Evolutionary conservation across 2,329 filamentous ascomycete species (phyloP).

Genomic region (Coniosporium tulheliwenetii): DNA sequence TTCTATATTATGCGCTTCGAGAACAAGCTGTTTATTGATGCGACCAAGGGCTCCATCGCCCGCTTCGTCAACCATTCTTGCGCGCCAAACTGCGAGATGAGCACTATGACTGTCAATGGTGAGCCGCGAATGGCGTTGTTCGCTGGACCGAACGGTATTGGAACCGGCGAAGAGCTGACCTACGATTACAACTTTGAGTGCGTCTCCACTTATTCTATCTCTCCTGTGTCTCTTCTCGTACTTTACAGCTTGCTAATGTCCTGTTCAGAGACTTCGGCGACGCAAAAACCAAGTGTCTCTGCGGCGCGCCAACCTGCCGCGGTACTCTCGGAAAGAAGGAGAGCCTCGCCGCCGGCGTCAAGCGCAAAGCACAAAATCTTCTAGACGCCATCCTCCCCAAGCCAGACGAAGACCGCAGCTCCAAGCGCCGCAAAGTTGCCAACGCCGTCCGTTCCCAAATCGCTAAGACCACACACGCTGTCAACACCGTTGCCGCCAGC

Average conservation of each 20-base stretch:
- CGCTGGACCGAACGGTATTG: constrained; percentile 74
- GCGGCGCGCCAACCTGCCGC: constrained; percentile 43
- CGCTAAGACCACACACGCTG: background rate
- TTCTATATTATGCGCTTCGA: constrained; percentile 99
- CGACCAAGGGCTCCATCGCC: constrained; percentile 86
- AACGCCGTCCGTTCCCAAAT: background rate
- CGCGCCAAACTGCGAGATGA: constrained; percentile 91
- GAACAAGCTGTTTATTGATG: constrained; percentile 97
- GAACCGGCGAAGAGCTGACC: constrained; percentile 89
- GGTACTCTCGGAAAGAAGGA: constrained; percentile 41
- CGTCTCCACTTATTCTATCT: constrained; percentile 21
- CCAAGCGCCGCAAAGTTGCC: background rate
- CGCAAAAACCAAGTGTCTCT: constrained; percentile 51
- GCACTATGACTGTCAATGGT: constrained; percentile 90
- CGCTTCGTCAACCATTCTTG: constrained; percentile 98
- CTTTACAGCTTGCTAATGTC: background rate
- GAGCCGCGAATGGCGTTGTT: constrained; percentile 95
- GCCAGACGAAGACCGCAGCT: background rate
- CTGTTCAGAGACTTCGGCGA: constrained; percentile 35
- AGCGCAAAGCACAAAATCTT: constrained; percentile 1
- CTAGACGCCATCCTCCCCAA: constrained; percentile 1
- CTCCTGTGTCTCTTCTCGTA: background rate
- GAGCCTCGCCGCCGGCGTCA: constrained; percentile 1
- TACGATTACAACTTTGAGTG: constrained; percentile 76
- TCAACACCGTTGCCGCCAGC: background rate